These are phyloP conservation scores for Vitis labrusca DNA, from an alignment of 164 flowering plant species.

Conservation along the genomic window DNA sequence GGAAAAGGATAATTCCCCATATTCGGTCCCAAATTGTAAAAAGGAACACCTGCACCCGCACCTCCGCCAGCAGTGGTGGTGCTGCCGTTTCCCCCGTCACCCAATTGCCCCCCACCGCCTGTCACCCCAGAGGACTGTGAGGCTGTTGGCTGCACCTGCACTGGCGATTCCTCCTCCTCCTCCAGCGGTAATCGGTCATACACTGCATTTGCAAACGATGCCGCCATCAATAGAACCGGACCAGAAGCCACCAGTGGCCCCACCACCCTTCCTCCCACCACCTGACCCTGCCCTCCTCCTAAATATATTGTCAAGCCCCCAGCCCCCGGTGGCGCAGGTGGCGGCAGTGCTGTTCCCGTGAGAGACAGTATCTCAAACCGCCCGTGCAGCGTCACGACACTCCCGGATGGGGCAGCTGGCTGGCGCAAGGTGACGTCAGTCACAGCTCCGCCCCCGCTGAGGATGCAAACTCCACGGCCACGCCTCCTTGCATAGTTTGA, in stretches of 20 bases:
- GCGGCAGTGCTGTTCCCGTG: slow-evolving; percentile 22
- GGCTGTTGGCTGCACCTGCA: background rate
- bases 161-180: slow-evolving; percentile 4
- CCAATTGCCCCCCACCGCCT: slow-evolving; percentile 5
- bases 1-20: slow-evolving; percentile 18
- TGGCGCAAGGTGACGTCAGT: slow-evolving; percentile 27
- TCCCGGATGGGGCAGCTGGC: slow-evolving; percentile 24
- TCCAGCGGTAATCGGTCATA: slow-evolving; percentile 24
- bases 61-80: background rate
- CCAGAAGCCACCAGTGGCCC: slow-evolving; percentile 23
- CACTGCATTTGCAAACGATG: slow-evolving; percentile 21
- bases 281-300: slow-evolving; percentile 28
- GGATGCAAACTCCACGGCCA: slow-evolving; percentile 29
- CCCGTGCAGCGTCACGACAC: slow-evolving; percentile 22
- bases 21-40: slow-evolving; percentile 17
- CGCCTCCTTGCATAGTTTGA: slow-evolving; percentile 23
- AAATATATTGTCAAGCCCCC: slow-evolving; percentile 21
- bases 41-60: slow-evolving; percentile 9
- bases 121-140: slow-evolving; percentile 3
- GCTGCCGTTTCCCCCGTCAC: slow-evolving; percentile 3
- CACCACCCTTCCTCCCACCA: slow-evolving; percentile 25
- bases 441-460: slow-evolving; percentile 31
- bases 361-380: slow-evolving; percentile 24
- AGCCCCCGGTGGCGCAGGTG: slow-evolving; percentile 24
- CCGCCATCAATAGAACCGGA: slow-evolving; percentile 22